Evolutionary conservation across 345 rosid genomes (phyloP).

Genomic region (Populus davidiana): DNA sequence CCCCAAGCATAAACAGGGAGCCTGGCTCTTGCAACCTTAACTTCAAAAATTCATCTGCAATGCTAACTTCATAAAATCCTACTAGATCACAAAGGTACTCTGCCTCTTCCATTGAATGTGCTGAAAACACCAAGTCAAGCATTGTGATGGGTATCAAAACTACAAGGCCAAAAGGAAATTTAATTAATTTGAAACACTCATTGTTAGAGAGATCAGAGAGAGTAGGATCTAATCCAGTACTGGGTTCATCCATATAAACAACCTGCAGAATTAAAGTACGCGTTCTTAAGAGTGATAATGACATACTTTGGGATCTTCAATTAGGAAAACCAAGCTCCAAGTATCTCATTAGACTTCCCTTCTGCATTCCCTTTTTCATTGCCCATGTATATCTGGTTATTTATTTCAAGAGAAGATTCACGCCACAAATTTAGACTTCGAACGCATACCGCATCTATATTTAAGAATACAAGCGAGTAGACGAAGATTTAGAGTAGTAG

Average conservation of each 20-base stretch:
- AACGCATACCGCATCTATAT: slow-evolving; percentile 52
- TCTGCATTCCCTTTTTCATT: slow-evolving; percentile 59
- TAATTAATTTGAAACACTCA: too few relatives aligned
- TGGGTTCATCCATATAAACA: slow-evolving; percentile 92
- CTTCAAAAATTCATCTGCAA: slow-evolving; percentile 73
- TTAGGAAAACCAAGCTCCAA: slow-evolving; percentile 63
- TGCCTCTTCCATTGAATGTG: slow-evolving; percentile 98
- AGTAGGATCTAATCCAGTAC: slow-evolving; percentile 95
- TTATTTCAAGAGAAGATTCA: slow-evolving; percentile 56
- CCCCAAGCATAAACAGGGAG: slow-evolving; percentile 90
- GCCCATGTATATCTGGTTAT: slow-evolving; percentile 67
- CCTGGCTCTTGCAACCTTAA: slow-evolving; percentile 68
- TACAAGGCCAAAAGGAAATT: neutral
- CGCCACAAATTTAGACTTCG: slow-evolving; percentile 63
- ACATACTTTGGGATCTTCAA: slow-evolving; percentile 81
- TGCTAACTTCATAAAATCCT: slow-evolving; percentile 71
- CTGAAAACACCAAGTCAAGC: slow-evolving; percentile 33
- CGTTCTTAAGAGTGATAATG: neutral
- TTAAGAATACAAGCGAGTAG: slow-evolving; percentile 14
- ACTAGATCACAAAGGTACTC: slow-evolving; percentile 80
- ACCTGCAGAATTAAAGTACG: slow-evolving; percentile 39
- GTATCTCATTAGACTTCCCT: slow-evolving; percentile 59
- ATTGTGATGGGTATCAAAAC: slow-evolving; percentile 4
- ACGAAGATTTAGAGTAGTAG: slow-evolving; percentile 1
- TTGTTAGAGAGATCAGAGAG: neutral